Evolutionary conservation across 169 alveolate genomes (phyloP), one percentile per base, ranked within the genome.

Genomic region (Babesia ovata): DNA sequence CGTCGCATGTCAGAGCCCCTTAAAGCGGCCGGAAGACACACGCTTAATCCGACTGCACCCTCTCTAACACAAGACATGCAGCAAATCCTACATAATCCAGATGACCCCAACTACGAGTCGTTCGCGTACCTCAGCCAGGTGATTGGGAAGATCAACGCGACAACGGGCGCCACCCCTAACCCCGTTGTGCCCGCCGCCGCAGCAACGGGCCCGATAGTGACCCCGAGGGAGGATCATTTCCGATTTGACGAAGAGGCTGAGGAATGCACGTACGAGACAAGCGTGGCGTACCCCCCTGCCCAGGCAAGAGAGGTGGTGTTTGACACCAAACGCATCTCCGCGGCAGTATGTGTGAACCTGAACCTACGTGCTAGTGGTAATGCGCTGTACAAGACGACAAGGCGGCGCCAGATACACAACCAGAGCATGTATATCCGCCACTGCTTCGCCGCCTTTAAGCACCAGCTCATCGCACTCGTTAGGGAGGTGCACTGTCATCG

Each of bases 261-360:
- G 57, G 88, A 81, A 22, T 81, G 63, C 56, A 71, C 61, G 19
- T 60, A 63, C 49, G 88, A 73, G 59, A 81, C 84, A 13, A 81
- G 60, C 24, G 56, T 73, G 10, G 78, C 54, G 7, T 81, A 65
- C 65, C 88, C 88, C 17, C 83, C 75, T 24, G 59, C 61, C 14
- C 63, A 33, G 56, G 28, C 46, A 19, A 10, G 45, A 21, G 81
- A 73, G 48, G 54, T 65, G 21, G 26, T 46, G 4, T 49, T 73
- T 33, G 53, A 81, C 72, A 63, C 72, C 28, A 73, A 66, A 19
- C 59, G 65, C 19, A 81, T 81, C 7, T 71, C 88, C 8, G 70
- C 88, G 0, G 88, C 70, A 0, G 88, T 65, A 0, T 81, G 88
- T 26, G 62, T 81, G 28, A 81, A 81, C 48, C 50, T 65, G 57